Conservation (phyloP, 1,284 basidiomycete species). For the Caloboletus firmus region DNA sequence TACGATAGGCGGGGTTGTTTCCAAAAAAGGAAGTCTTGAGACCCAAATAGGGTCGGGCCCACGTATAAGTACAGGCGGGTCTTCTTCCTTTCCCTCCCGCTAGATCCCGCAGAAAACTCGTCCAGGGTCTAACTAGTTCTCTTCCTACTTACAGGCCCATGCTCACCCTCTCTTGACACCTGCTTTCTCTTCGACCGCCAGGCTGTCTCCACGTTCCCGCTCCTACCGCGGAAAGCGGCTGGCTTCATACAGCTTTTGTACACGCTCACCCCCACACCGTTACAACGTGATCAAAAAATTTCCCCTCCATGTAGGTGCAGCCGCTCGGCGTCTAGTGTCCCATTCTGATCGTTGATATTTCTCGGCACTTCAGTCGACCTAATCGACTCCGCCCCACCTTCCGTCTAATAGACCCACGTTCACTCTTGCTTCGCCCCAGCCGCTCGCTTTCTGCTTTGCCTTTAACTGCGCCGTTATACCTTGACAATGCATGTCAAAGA, state of each 20-base stretch:
- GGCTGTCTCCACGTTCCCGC: neutral
- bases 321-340: too few relatives aligned
- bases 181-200: neutral
- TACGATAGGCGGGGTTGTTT: neutral
- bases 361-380: neutral
- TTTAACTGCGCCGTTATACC: neutral
- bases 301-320: slow-evolving; percentile 4
- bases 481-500: slow-evolving; percentile 34
- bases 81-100: neutral
- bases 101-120: neutral
- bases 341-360: neutral
- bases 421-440: neutral
- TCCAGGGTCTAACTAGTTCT: neutral
- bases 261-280: neutral
- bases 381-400: neutral
- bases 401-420: slow-evolving; percentile 3
- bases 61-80: slow-evolving; percentile 16
- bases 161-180: neutral
- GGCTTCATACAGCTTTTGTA: neutral
- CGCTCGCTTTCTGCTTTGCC: neutral
- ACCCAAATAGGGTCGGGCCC: slow-evolving; percentile 11
- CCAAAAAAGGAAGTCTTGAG: slow-evolving; percentile 1
- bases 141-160: neutral
- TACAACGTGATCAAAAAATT: slow-evolving; percentile 12
- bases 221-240: neutral